Base-by-base conservation (phyloP, 257 asterid species). In the Striga asiatica region DNA sequence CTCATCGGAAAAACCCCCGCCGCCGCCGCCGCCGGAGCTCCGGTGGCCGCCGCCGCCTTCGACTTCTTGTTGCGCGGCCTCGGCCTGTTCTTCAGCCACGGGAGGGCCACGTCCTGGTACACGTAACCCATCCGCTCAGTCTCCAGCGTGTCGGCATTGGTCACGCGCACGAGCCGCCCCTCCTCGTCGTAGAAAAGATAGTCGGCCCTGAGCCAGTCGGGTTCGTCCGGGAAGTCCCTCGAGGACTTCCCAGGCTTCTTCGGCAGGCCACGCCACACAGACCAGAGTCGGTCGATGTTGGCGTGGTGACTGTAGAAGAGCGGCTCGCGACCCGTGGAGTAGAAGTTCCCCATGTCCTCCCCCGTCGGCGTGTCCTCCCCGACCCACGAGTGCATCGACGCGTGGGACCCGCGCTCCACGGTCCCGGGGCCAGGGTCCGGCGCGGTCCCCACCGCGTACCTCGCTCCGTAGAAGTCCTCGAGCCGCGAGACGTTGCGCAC, bases 341-440 rank as follows among this genome's bases (percentile, higher is more conserved):
- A 75, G 21, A 76, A 76, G 76, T 76, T 76, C 0, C 82, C 82
- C 79, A 72, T 76, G 28, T 76, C 79, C 67, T 72, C 74, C 1
- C 66, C 71, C 12, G 55, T 31, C n/a, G 67, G 21, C 13, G 73
- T 52, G 39, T 54, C 45, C 47, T 76, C 82, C 0, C 82, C 82
- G 0, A 61, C 66, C 76, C 78, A 76, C 4, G 24, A 47, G 45
- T 76, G 82, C 49, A 73, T 0, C 12, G 78, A 68, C 7, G 29
- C 66, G 67, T 76, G 74, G 46, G 70, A 66, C 1, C 76, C 76
- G 0, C 76, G 71, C 70, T 76, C 78, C 8, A 72, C 59, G 1
- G 72, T 7, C 0, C 82, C 82, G 0, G 78, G 70, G 2, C 82
- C 78, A 0, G 78, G 82, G 46, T 58, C 31, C 5, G 74, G 74